These are phyloP conservation scores for Wickerhamiella kurtzmanii DNA, from an alignment of 805 yeast species.

Conservation along the genomic window DNA sequence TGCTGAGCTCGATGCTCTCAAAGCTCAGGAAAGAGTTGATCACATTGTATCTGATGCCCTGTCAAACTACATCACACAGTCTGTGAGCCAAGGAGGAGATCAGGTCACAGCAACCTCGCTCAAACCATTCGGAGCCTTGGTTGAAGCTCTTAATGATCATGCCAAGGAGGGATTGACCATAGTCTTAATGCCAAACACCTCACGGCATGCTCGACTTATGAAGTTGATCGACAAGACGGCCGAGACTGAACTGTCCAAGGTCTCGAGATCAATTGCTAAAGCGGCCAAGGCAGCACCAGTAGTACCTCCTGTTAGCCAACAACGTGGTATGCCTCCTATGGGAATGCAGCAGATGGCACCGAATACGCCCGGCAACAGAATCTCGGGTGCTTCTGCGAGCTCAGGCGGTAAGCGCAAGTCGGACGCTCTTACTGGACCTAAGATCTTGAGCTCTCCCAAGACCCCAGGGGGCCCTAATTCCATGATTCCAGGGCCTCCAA, in stretches of 20 bases:
- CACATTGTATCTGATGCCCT: slow-evolving; percentile 14
- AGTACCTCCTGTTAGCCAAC: too few species aligned
- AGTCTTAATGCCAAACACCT: slow-evolving; percentile 7
- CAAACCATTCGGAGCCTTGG: slow-evolving; percentile 7
- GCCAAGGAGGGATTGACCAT: slow-evolving; percentile 4
- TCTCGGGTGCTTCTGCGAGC: not conserved
- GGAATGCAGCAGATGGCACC: not conserved
- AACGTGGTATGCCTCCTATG: too few species aligned
- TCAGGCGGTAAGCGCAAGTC: not conserved
- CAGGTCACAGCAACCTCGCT: slow-evolving; percentile 1
- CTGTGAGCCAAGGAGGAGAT: slow-evolving; percentile 7
- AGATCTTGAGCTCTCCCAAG: not conserved
- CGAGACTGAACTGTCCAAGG: slow-evolving; percentile 7
- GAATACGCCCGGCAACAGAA: not conserved
- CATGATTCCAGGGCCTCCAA: not conserved
- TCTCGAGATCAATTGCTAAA: not conserved
- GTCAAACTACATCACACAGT: slow-evolving; percentile 12
- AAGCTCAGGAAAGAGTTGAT: slow-evolving; percentile 16
- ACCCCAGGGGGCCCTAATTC: not conserved
- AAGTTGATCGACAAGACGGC: slow-evolving; percentile 1
- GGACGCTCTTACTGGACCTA: not conserved
- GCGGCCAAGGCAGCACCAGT: not conserved
- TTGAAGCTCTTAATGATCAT: slow-evolving; percentile 10
- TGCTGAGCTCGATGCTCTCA: not conserved
- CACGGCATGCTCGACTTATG: slow-evolving; percentile 2